phyloP scores from a whole-genome alignment of 192 early-diverging fungal genomes.

The Geranomyces variabilis region DNA sequence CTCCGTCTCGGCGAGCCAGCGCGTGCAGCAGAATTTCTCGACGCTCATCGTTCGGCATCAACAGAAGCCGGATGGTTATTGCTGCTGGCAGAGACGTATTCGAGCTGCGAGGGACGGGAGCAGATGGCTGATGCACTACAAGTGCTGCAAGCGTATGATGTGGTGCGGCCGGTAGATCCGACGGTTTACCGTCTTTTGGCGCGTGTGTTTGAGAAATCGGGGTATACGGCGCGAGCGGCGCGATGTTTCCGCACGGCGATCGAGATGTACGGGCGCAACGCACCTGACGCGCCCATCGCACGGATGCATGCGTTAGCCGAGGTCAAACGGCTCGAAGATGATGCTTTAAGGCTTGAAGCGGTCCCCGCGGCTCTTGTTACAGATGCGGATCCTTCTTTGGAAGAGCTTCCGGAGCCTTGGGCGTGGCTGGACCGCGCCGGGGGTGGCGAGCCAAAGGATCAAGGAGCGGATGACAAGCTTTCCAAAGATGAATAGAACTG shows the following conservation, averaged over 20 bases:
- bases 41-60: neutral
- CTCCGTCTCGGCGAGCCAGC: constrained; percentile 2
- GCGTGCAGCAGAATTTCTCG: neutral
- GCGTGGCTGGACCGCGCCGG: too few species aligned
- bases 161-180: constrained; percentile 5
- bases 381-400: too few species aligned
- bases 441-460: too few species aligned
- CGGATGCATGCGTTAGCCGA: neutral
- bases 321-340: neutral
- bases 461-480: too few species aligned
- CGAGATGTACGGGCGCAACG: neutral
- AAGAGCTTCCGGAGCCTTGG: too few species aligned
- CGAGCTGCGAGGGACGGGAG: neutral
- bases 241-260: neutral
- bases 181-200: neutral
- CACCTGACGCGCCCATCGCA: neutral
- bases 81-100: neutral
- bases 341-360: neutral
- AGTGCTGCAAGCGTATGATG: neutral
- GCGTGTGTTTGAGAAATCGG: neutral
- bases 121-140: neutral
- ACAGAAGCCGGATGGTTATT: constrained; percentile 2
- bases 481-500: too few species aligned
- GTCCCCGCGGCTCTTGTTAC: too few species aligned
- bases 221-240: neutral